Evolutionary conservation across 306 rosid species (phyloP).

Genomic region (Vicia villosa): DNA sequence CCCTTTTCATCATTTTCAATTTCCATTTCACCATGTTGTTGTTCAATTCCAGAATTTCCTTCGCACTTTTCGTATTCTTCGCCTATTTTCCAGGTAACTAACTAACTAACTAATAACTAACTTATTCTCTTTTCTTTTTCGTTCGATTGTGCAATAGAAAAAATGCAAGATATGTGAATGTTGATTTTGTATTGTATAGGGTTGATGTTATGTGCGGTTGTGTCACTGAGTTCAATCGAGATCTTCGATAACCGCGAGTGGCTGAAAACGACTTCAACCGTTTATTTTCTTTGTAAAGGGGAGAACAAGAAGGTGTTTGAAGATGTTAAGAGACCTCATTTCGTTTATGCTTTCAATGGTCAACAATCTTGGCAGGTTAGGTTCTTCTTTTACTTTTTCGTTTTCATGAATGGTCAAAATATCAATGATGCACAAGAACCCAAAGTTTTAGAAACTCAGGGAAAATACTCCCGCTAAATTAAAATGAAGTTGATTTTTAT

Average conservation of each 20-base stretch:
- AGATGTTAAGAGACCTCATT: constrained; percentile 58
- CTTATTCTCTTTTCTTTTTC: background rate
- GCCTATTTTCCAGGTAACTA: constrained; percentile 58
- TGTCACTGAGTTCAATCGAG: constrained; percentile 66
- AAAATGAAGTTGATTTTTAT: background rate
- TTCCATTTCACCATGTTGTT: constrained; percentile 45
- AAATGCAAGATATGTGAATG: background rate
- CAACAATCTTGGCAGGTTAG: constrained; percentile 96
- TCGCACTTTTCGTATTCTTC: constrained; percentile 41
- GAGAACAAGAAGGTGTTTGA: constrained; percentile 64
- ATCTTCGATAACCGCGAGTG: constrained; percentile 67
- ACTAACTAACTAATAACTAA: constrained; percentile 23
- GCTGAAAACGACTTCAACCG: constrained; percentile 54
- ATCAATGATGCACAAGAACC: too few relatives aligned
- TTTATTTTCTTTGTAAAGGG: constrained; percentile 71
- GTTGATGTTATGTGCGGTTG: constrained; percentile 53
- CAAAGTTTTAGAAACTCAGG: too few relatives aligned
- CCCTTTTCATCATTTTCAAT: background rate
- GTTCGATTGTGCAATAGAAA: background rate
- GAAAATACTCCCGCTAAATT: too few relatives aligned
- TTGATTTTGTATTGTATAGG: constrained; percentile 43
- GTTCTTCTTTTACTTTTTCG: too few relatives aligned
- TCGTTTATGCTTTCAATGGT: constrained; percentile 63
- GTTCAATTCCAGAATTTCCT: constrained; percentile 35
- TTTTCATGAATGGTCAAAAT: too few relatives aligned